phyloP scores from a whole-genome alignment of 116 monocot genomes.

The Dioscorea cayenensis region DNA sequence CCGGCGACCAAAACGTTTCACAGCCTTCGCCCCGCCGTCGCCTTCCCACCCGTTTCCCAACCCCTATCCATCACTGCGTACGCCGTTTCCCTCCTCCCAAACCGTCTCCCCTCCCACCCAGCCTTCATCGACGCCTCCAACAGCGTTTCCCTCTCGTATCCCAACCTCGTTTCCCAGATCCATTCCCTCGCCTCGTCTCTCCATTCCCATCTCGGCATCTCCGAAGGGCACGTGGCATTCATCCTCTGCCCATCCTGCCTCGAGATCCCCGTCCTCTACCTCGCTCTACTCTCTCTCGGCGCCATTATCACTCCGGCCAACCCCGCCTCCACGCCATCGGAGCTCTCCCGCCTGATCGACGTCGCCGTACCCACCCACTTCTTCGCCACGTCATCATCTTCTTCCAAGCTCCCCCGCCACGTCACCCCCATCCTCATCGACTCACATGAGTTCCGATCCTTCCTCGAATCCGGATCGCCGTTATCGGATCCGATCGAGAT shows the following conservation, averaged over 20 bases:
- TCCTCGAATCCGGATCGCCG: not conserved
- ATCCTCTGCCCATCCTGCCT: constrained; percentile 34
- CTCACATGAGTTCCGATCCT: constrained; percentile 24
- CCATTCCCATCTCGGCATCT: constrained; percentile 1
- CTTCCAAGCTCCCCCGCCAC: constrained; percentile 24
- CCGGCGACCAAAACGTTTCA: constrained; percentile 24
- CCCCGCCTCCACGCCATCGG: constrained; percentile 23
- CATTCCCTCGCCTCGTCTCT: constrained; percentile 29
- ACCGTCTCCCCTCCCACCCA: constrained; percentile 32
- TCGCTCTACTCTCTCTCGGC: constrained; percentile 50
- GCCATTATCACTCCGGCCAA: constrained; percentile 39
- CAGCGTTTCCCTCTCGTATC: constrained; percentile 30
- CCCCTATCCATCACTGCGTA: constrained; percentile 30
- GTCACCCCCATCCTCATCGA: constrained; percentile 32
- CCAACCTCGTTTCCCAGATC: constrained; percentile 24
- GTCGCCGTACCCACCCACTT: constrained; percentile 16
- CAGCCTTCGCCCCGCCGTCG: constrained; percentile 19
- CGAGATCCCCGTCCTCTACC: constrained; percentile 44
- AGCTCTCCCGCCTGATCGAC: constrained; percentile 25
- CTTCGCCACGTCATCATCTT: constrained; percentile 17
- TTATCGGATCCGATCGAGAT: not conserved
- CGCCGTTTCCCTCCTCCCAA: constrained; percentile 37
- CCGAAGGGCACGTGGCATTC: constrained; percentile 45
- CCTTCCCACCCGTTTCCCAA: constrained; percentile 28
- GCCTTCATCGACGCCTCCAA: constrained; percentile 41